Conservation (phyloP, 2,329 filamentous ascomycete genomes). For the Fusarium oxysporum region DNA sequence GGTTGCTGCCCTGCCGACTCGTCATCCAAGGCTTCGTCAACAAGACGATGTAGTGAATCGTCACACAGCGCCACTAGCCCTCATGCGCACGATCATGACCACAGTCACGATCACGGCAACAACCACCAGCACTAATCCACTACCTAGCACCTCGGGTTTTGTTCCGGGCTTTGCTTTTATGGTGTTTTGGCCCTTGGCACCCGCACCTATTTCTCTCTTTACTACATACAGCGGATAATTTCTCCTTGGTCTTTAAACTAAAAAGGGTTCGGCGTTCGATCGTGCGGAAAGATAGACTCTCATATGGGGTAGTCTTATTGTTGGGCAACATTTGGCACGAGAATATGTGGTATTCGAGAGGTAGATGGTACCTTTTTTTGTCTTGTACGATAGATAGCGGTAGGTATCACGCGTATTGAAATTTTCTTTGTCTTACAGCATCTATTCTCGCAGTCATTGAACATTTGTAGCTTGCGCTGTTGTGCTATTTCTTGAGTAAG, state of each 20-base stretch:
- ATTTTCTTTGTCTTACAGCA: conserved; percentile 10
- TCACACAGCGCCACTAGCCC: conserved; percentile 42
- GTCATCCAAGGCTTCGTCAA: conserved; percentile 51
- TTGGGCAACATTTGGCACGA: conserved; percentile 5
- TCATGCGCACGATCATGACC: conserved; percentile 22
- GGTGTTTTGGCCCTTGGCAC: background rate
- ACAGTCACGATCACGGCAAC: conserved; percentile 4
- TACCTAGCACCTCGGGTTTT: background rate
- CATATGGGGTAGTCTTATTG: background rate
- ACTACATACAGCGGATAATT: conserved; percentile 26
- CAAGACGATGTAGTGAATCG: conserved; percentile 51
- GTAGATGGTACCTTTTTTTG: conserved; percentile 9
- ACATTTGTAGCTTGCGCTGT: background rate
- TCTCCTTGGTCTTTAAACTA: conserved; percentile 7
- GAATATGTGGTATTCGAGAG: conserved; percentile 15
- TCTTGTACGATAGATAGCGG: conserved; percentile 35
- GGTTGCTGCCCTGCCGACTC: conserved; percentile 50
- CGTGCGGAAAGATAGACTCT: conserved; percentile 19
- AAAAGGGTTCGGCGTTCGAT: conserved; percentile 39
- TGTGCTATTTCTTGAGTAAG: background rate
- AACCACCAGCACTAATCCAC: conserved; percentile 25
- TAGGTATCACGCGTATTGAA: conserved; percentile 16
- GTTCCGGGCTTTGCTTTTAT: background rate
- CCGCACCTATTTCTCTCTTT: conserved; percentile 2
- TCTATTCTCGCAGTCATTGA: background rate